These are phyloP conservation scores for Taxawa tesnikishii DNA, from an alignment of 2,329 filamentous ascomycete genomes.

Conservation along the genomic window DNA sequence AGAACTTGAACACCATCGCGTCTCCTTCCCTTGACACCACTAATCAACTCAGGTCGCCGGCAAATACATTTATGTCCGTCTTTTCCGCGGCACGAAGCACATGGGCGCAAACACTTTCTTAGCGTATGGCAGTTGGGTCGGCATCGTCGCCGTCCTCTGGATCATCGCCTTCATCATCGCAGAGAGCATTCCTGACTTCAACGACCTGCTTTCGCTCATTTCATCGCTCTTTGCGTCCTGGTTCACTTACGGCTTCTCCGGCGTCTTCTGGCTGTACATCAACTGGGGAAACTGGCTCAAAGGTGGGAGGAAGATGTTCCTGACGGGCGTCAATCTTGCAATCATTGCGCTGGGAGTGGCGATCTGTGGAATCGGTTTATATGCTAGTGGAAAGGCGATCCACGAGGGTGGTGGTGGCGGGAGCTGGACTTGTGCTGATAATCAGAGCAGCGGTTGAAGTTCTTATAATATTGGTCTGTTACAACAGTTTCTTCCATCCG, in stretches of 20 bases:
- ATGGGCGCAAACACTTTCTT: conserved; percentile 20
- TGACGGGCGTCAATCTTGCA: conserved; percentile 28
- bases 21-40: neutral
- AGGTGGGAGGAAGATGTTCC: conserved; percentile 25
- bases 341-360: conserved; percentile 21
- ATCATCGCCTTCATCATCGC: conserved; percentile 56
- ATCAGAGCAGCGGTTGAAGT: no score
- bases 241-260: conserved; percentile 31
- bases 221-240: conserved; percentile 49
- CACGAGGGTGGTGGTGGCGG: neutral
- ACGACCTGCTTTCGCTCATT: conserved; percentile 24
- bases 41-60: conserved; percentile 25
- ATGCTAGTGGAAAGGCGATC: neutral
- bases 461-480: no score
- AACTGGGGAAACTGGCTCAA: conserved; percentile 31
- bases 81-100: conserved; percentile 48
- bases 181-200: conserved; percentile 21
- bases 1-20: conserved; percentile 1
- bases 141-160: conserved; percentile 45
- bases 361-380: conserved; percentile 17
- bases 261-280: conserved; percentile 24
- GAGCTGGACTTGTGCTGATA: neutral
- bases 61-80: conserved; percentile 53
- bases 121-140: conserved; percentile 45
- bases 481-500: no score